phyloP scores from a whole-genome alignment of 345 rosid genomes.

The Punica granatum region DNA sequence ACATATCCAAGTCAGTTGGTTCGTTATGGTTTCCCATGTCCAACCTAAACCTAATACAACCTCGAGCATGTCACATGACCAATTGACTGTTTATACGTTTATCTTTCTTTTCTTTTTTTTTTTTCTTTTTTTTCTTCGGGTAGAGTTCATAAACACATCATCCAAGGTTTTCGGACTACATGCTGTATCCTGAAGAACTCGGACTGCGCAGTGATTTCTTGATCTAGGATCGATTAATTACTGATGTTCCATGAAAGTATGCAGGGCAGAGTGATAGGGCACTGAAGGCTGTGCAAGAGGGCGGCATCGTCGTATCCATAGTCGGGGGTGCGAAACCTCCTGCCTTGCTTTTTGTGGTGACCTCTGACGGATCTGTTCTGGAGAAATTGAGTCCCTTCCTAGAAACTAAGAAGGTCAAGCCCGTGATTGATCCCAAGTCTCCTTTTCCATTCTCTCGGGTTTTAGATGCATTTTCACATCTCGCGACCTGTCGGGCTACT shows the following conservation, averaged over 20 bases:
- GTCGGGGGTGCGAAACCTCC: constrained; percentile 69
- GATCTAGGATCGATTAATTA: neutral
- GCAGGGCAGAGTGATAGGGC: constrained; percentile 76
- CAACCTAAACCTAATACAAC: too few relatives aligned
- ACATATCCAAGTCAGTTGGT: too few relatives aligned
- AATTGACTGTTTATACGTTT: too few relatives aligned
- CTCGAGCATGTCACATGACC: too few relatives aligned
- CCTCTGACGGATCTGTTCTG: constrained; percentile 57
- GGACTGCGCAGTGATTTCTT: neutral
- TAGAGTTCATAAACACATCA: too few relatives aligned
- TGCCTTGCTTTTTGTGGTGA: constrained; percentile 67
- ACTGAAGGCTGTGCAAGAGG: constrained; percentile 71
- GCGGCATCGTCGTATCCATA: constrained; percentile 76
- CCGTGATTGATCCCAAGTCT: constrained; percentile 68
- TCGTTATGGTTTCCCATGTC: too few relatives aligned
- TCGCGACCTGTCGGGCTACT: constrained; percentile 61
- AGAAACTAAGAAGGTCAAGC: constrained; percentile 64
- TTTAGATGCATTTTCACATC: constrained; percentile 51
- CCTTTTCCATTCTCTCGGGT: constrained; percentile 59
- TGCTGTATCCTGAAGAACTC: neutral
- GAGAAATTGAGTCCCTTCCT: constrained; percentile 66
- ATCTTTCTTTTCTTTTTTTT: too few relatives aligned
- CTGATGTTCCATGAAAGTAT: neutral
- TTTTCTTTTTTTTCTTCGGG: too few relatives aligned
- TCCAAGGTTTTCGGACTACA: too few relatives aligned